A percentile compares a stretch with the other conserved stretches of the same genome.
Evolutionary conservation across 1,284 basidiomycete species (phyloP).

Genomic region (Golubevia sp.): DNA sequence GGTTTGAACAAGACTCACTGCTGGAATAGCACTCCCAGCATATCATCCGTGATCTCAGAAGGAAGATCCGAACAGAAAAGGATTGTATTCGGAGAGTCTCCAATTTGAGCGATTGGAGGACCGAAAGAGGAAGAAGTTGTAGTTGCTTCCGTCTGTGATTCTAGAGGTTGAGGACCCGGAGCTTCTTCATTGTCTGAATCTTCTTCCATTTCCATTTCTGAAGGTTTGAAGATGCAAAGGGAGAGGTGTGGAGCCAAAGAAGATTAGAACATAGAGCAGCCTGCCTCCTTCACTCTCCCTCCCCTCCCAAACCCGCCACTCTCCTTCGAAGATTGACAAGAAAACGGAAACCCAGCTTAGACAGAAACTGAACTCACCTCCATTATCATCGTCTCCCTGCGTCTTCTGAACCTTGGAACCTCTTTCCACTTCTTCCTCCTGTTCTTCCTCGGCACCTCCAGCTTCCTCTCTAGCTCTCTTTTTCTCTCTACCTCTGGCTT

Average conservation of each 20-base stretch:
- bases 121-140: background rate
- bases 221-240: background rate
- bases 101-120: background rate
- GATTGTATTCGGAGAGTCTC: background rate
- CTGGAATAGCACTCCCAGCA: conserved; percentile 80
- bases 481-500: conserved; percentile 71
- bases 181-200: conserved; percentile 61
- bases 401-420: conserved; percentile 20
- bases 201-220: conserved; percentile 81
- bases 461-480: conserved; percentile 68
- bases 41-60: conserved; percentile 77
- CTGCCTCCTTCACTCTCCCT: too few relatives aligned
- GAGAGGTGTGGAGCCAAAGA: too few relatives aligned
- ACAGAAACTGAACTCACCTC: conserved; percentile 51
- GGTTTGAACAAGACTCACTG: conserved; percentile 68
- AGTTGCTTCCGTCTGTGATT: background rate
- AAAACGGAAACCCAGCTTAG: too few relatives aligned
- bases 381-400: conserved; percentile 67
- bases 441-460: conserved; percentile 24
- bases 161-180: background rate
- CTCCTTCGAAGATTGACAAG: too few relatives aligned
- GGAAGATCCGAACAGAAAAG: conserved; percentile 73
- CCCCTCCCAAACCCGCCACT: too few relatives aligned
- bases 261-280: too few relatives aligned
- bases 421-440: conserved; percentile 21